Conservation (phyloP, 1,284 basidiomycete species). For the Termitomyces sp. region DNA sequence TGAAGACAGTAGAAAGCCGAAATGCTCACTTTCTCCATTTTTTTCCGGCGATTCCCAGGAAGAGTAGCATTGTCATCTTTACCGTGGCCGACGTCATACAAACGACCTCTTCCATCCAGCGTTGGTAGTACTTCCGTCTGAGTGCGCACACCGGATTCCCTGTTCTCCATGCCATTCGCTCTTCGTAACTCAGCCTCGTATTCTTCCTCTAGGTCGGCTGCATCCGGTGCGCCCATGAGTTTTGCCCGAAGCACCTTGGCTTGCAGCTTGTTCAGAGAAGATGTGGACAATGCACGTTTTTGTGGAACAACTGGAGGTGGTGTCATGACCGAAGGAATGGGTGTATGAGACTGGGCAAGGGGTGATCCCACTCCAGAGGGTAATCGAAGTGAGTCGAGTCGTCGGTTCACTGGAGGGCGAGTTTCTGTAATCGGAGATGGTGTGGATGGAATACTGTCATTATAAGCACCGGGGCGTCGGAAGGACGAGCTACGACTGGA, state of each 20-base stretch:
- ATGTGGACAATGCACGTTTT: constrained; percentile 54
- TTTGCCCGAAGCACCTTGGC: constrained; percentile 91
- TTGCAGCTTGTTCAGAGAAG: constrained; percentile 88
- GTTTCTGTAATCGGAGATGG: constrained; percentile 43
- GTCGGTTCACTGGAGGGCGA: constrained; percentile 38
- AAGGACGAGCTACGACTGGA: constrained; percentile 78
- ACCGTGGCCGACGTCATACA: constrained; percentile 89
- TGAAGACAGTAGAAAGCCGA: neutral
- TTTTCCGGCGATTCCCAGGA: constrained; percentile 74
- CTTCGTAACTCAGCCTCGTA: constrained; percentile 68
- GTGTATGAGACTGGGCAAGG: constrained; percentile 61
- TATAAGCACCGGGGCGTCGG: constrained; percentile 64
- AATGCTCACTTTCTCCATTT: constrained; percentile 54
- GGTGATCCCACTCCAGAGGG: constrained; percentile 48
- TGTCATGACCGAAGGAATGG: constrained; percentile 86
- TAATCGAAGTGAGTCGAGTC: constrained; percentile 51
- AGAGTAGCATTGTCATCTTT: constrained; percentile 43
- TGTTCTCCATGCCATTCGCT: constrained; percentile 40
- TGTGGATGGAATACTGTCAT: constrained; percentile 53
- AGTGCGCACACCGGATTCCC: constrained; percentile 44
- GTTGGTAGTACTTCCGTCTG: constrained; percentile 86
- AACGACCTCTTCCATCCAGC: constrained; percentile 76
- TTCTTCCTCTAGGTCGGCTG: constrained; percentile 72
- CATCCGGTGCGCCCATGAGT: constrained; percentile 72
- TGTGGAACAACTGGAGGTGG: constrained; percentile 47